Conservation (phyloP, 495 filamentous ascomycete genomes). For the Parathielavia appendiculata region DNA sequence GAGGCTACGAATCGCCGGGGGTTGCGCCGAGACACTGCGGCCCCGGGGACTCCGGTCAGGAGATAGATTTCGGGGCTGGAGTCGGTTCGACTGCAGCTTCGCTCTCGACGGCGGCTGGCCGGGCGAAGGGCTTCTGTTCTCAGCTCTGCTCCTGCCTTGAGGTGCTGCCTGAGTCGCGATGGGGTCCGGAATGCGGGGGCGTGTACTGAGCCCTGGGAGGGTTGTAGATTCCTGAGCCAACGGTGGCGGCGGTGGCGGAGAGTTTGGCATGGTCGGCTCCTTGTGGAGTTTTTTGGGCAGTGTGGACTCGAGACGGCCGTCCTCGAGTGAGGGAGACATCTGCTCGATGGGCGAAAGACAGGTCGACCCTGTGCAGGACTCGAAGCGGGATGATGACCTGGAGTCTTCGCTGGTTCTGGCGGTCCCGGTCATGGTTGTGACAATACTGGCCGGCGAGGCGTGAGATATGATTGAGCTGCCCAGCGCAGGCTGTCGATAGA, state of each 20-base stretch:
- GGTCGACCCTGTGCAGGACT: neutral
- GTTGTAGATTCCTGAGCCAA: neutral
- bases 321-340: conserved; percentile 8
- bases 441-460: conserved; percentile 7
- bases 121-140: conserved; percentile 15
- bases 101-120: conserved; percentile 10
- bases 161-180: conserved; percentile 14
- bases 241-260: conserved; percentile 14
- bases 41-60: conserved; percentile 26
- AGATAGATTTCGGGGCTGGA: conserved; percentile 25
- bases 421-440: conserved; percentile 2
- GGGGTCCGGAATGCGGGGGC: conserved; percentile 13
- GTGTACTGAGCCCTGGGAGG: neutral
- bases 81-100: conserved; percentile 28
- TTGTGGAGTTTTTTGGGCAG: conserved; percentile 24
- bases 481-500: conserved; percentile 20
- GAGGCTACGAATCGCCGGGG: conserved; percentile 20
- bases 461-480: conserved; percentile 7
- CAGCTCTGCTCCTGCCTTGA: neutral
- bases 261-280: conserved; percentile 12
- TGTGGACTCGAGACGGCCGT: neutral
- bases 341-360: conserved; percentile 10
- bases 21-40: conserved; percentile 42
- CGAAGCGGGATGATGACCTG: conserved; percentile 11
- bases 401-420: conserved; percentile 10